Evolutionary conservation across 2,329 filamentous ascomycete genomes (phyloP), one percentile per base, ranked within the genome.

Genomic region (Alternaria brassicae): DNA sequence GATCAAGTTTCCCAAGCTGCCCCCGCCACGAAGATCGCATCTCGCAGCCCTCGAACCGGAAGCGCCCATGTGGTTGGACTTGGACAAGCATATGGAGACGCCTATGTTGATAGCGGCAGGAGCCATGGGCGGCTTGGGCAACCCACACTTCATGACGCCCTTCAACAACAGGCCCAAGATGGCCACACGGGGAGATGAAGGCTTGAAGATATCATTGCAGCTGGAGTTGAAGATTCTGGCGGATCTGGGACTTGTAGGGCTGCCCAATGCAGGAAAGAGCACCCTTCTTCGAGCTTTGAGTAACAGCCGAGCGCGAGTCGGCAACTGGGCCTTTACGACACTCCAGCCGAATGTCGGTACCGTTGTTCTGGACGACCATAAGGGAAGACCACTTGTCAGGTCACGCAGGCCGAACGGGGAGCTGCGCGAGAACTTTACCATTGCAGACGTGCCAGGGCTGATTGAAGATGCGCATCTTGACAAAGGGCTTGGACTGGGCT

Each of bases 271-370:
- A 4, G 95, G 95, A 8, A 99, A 99, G 80, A 96, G 91, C 74
- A 98, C 95, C 0, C 84, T 99, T 1, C 85, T 98, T 15, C 89
- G 95, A 17, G 89, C 93, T 3, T 81, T 99, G 69, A 96, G 89
- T 70, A 93, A 93, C 76, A 96, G 91, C 75, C 89, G 93, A 60
- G 92, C 95, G 2, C 87, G 95, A 37, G 88, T 99, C 4, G 95
- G 95, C 39, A 89, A 91, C 75, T 99, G 95, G 95, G 94, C 93
- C 9, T 99, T 99, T 77, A 99, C 95, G 3, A 99, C 95, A 0
- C 83, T 99, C 8, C 90, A 93, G 68, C 95, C 95, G 3, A 97
- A 96, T 68, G 96, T 99, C 54, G 95, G 95, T 50, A 99, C 95
- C 0, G 92, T 99, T 6, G 90, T 98, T 13, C 85, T 99, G 10